Conservation (phyloP, 106 monocot species). For the Acorus calamus region DNA sequence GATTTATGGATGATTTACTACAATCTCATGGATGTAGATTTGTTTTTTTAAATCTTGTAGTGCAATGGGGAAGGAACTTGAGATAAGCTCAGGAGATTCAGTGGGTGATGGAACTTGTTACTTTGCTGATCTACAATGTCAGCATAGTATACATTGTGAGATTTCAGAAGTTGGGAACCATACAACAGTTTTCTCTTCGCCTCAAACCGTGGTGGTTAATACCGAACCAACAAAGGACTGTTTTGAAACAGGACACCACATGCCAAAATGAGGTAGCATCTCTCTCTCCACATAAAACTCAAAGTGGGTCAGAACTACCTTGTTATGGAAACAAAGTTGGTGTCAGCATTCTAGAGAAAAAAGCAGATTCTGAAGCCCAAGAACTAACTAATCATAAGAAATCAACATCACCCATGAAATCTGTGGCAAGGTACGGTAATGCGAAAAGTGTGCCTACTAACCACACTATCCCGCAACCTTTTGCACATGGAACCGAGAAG, state of each 20-base stretch:
- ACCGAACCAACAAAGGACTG: too few species aligned
- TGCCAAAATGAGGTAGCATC: too few species aligned
- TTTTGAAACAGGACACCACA: too few species aligned
- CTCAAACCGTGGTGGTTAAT: too few species aligned
- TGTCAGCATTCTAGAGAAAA: slow-evolving; percentile 15
- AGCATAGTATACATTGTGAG: too few species aligned
- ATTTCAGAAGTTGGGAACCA: too few species aligned
- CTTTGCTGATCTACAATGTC: background rate
- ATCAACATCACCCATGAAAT: slow-evolving; percentile 13
- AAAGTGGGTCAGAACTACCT: background rate
- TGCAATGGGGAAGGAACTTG: slow-evolving; percentile 20
- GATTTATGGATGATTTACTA: too few species aligned
- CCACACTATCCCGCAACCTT: slow-evolving; percentile 25
- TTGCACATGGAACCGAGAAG: slow-evolving; percentile 36
- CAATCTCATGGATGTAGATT: too few species aligned
- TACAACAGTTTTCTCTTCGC: too few species aligned
- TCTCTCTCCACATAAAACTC: too few species aligned
- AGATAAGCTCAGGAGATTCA: slow-evolving; percentile 14
- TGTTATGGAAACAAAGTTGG: slow-evolving; percentile 7
- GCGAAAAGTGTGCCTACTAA: slow-evolving; percentile 6
- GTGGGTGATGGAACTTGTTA: slow-evolving; percentile 12
- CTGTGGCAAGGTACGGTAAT: slow-evolving; percentile 12
- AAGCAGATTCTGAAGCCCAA: slow-evolving; percentile 1
- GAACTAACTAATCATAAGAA: slow-evolving; percentile 5
- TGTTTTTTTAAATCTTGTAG: slow-evolving; percentile 3